Evolutionary conservation across 2,329 filamentous ascomycete genomes (phyloP), one percentile per base, ranked within the genome.

Genomic region (Peltaster fructicola): DNA sequence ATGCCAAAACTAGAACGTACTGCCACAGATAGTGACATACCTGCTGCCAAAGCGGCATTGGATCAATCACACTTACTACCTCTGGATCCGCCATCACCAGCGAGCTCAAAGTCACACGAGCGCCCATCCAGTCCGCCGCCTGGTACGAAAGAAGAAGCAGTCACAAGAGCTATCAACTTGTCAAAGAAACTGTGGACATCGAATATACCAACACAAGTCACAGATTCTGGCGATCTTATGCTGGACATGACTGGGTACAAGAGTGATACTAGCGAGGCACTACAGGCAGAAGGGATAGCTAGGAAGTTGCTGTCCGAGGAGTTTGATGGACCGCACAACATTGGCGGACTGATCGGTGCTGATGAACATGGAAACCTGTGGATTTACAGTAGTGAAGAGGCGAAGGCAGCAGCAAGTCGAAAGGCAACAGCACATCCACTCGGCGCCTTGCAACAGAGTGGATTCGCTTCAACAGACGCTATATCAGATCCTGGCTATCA

Each of bases 351-450:
- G 15, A 92, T 98, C 40, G 88, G 84, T 8, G 85, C 88, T 21
- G 88, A 98, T 45, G 82, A 91, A 44, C 72, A 88, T 31, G 88
- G 88, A 5, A 98, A 98, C 42, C 62, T 98, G n/a, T 95, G 88
- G 85, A 95, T 98, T 37, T 98, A 98, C 56, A 88, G 82, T 53
- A 95, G 84, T 41, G 84, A 95, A 50, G 84, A 92, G 44, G 82
- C 88, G 13, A 95, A 93, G 45, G 76, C 88, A 41, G 76, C 78
- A 5, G 85, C 85, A 15, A 74, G 74, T 56, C 73, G 75, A 17
- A 61, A 63, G 39, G 59, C 62, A 3, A 22, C 30, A 14, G 25
- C 36, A 15, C 20, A 34, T 24, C 40, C 56, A 2, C 46, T 71
- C 31, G 57, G 57, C 14, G 54, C 57, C 4, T 52, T 73, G 34